Conservation (phyloP, 2,329 filamentous ascomycete species). For the Hypocrella siamensis region DNA sequence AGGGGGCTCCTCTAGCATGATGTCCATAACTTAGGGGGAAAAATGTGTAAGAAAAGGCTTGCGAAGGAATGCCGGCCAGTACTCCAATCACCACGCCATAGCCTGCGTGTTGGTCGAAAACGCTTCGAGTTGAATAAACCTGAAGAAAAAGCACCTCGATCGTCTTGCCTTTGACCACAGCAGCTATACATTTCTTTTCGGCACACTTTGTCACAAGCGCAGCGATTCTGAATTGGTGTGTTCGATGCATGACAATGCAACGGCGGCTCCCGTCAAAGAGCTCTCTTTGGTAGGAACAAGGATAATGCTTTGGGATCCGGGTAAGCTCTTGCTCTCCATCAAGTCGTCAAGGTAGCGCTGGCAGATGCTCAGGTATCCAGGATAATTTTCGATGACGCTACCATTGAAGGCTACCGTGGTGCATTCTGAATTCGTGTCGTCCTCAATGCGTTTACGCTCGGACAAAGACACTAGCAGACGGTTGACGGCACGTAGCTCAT, state of each 20-base stretch:
- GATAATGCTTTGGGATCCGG: constrained; percentile 30
- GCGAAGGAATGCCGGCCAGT: too few species aligned
- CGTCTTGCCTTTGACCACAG: too few species aligned
- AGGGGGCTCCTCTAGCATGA: too few species aligned
- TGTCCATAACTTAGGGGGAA: too few species aligned
- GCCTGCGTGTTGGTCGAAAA: too few species aligned
- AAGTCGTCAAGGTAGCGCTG: constrained; percentile 50
- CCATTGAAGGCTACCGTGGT: constrained; percentile 65
- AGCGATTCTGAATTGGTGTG: constrained; percentile 1
- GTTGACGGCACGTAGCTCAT: constrained; percentile 20
- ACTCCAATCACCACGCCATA: too few species aligned
- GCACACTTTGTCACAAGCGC: too few species aligned
- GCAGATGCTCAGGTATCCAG: constrained; percentile 44
- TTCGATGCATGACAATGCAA: constrained; percentile 40
- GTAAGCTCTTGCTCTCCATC: constrained; percentile 20
- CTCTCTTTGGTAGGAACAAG: constrained; percentile 59
- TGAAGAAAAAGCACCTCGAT: too few species aligned
- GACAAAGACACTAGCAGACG: constrained; percentile 15
- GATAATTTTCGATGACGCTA: constrained; percentile 66
- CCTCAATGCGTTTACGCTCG: constrained; percentile 29
- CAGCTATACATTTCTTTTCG: too few species aligned
- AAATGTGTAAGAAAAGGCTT: too few species aligned
- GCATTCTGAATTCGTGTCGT: constrained; percentile 27
- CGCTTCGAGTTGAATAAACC: too few species aligned
- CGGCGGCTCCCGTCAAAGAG: constrained; percentile 59